phyloP scores from a whole-genome alignment of 257 asterid species.

The Solanum okadae region DNA sequence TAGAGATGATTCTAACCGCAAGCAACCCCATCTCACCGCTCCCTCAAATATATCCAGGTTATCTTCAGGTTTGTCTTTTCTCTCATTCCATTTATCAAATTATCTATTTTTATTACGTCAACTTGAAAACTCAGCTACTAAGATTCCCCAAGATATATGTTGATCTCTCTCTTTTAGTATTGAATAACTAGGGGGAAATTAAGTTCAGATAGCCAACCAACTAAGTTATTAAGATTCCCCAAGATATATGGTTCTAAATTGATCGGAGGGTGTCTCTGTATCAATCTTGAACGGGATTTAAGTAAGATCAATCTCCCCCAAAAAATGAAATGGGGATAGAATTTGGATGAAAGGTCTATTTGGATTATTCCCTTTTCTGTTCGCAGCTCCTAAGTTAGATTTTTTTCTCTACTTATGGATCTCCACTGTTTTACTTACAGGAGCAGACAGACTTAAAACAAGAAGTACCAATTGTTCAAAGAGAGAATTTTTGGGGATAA shows the following conservation, averaged over 20 bases:
- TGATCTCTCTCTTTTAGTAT: slow-evolving; percentile 8
- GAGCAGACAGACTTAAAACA: slow-evolving; percentile 67
- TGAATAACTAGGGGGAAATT: background rate
- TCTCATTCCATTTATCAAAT: background rate
- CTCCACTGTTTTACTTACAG: slow-evolving; percentile 22
- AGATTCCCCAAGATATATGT: background rate
- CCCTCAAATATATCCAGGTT: slow-evolving; percentile 69
- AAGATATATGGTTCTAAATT: background rate
- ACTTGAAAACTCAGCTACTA: background rate
- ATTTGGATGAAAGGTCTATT: background rate
- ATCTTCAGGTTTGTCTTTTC: slow-evolving; percentile 52
- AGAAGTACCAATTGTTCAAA: slow-evolving; percentile 44
- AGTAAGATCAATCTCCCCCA: background rate
- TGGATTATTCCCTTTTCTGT: background rate
- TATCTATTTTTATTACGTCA: background rate
- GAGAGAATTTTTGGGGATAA: slow-evolving; percentile 47
- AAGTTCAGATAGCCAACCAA: background rate
- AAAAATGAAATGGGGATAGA: background rate
- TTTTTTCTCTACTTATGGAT: slow-evolving; percentile 1
- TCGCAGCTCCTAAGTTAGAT: background rate
- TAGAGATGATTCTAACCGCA: slow-evolving; percentile 41
- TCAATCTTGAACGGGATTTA: background rate
- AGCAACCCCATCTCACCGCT: slow-evolving; percentile 40
- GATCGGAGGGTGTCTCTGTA: background rate
- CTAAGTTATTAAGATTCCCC: background rate